A percentile compares a stretch with the other conserved stretches of the same genome.
Conservation (phyloP, 805 yeast species). For the Scheffersomyces ergatensis region DNA sequence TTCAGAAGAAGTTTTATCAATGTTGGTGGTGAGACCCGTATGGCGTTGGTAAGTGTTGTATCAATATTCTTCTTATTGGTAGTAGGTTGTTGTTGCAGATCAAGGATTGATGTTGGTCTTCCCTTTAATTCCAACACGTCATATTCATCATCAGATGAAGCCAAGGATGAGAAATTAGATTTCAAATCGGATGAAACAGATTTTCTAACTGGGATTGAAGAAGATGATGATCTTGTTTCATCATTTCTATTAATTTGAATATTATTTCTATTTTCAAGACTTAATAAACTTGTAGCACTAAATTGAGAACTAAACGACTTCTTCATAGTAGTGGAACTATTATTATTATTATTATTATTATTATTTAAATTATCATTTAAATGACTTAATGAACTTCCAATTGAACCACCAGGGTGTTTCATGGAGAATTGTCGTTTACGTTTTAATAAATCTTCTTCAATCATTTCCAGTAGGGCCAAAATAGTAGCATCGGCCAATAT, state of each 20-base stretch:
- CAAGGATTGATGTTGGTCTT: too few relatives aligned
- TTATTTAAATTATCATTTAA: conserved; percentile 23
- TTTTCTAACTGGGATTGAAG: conserved; percentile 13
- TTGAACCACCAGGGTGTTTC: conserved; percentile 90
- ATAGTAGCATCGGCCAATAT: conserved; percentile 77
- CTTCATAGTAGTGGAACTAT: conserved; percentile 1
- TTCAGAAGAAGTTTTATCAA: conserved; percentile 2
- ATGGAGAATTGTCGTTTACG: conserved; percentile 60
- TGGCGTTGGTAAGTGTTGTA: conserved; percentile 13
- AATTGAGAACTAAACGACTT: conserved; percentile 11
- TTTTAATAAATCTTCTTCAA: conserved; percentile 51
- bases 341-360: background rate
- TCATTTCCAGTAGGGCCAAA: conserved; percentile 68
- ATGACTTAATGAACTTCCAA: conserved; percentile 47
- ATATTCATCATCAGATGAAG: conserved; percentile 22
- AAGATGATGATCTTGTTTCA: conserved; percentile 1
- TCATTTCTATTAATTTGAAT: background rate
- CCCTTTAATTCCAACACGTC: conserved; percentile 9
- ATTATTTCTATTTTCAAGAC: background rate
- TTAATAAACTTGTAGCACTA: conserved; percentile 6
- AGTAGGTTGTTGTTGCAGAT: conserved; percentile 4
- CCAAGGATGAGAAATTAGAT: conserved; percentile 7
- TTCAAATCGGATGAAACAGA: conserved; percentile 5
- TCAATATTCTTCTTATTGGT: conserved; percentile 13
- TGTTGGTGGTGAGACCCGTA: conserved; percentile 21